phyloP scores from a whole-genome alignment of 371 early-diverging fungal genomes.

The Mortierella sp. region DNA sequence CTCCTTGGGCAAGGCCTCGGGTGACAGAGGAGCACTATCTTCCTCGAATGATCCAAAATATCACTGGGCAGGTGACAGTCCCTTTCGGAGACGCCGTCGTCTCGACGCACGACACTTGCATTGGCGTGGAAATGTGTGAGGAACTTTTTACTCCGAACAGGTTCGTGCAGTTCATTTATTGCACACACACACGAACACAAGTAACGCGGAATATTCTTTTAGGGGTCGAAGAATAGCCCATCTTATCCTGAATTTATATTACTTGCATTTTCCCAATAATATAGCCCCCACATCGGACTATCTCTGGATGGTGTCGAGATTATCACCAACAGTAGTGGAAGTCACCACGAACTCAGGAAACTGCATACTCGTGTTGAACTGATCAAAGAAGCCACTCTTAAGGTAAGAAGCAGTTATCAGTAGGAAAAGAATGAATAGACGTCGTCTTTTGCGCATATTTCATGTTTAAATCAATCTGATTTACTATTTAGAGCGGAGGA shows the following conservation, averaged over 20 bases:
- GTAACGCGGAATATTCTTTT: too few relatives aligned
- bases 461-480: not conserved
- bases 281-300: constrained; percentile 93
- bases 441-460: not conserved
- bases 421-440: not conserved
- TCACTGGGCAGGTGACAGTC: constrained; percentile 79
- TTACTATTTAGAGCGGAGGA: constrained; percentile 78
- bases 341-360: constrained; percentile 94
- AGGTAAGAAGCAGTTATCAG: constrained; percentile 58
- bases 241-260: too few relatives aligned
- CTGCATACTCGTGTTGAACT: constrained; percentile 87
- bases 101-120: constrained; percentile 73
- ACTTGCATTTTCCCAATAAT: constrained; percentile 8
- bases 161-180: too few relatives aligned
- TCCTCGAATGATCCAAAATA: constrained; percentile 81
- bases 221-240: too few relatives aligned
- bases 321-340: constrained; percentile 92
- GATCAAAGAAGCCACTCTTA: constrained; percentile 89
- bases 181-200: too few relatives aligned
- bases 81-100: constrained; percentile 44
- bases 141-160: constrained; percentile 94
- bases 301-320: constrained; percentile 96
- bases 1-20: constrained; percentile 82
- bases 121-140: constrained; percentile 97
- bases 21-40: constrained; percentile 79